A percentile compares a stretch with the other conserved stretches of the same genome.
phyloP scores from a whole-genome alignment of 805 yeast genomes.

The Spencermartinsiella europaea region DNA sequence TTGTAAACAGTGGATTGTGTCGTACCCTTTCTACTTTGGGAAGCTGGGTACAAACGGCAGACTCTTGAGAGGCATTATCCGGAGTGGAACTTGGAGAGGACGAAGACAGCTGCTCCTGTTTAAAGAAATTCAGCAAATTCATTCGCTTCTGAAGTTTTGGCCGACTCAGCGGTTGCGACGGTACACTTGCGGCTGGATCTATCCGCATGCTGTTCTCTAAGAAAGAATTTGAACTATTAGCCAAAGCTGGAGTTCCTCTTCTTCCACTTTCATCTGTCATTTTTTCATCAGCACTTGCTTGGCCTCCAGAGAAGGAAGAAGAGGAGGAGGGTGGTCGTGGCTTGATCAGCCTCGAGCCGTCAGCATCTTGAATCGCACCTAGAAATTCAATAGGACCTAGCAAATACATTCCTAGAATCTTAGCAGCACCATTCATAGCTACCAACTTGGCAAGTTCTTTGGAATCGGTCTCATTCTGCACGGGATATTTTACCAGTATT shows the following conservation, averaged over 20 bases:
- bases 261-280: background rate
- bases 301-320: background rate
- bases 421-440: constrained; percentile 19
- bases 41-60: background rate
- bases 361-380: constrained; percentile 22
- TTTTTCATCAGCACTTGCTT: too few relatives aligned
- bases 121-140: background rate
- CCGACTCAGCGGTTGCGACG: background rate
- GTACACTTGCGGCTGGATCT: too few relatives aligned
- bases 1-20: background rate
- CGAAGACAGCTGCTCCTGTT: background rate
- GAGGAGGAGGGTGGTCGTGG: background rate
- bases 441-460: constrained; percentile 11
- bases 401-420: constrained; percentile 19
- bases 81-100: too few relatives aligned
- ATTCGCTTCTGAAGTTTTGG: background rate
- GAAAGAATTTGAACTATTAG: background rate
- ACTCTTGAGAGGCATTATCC: background rate
- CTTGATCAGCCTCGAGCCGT: constrained; percentile 5
- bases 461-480: constrained; percentile 4
- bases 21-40: background rate
- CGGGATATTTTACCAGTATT: constrained; percentile 18
- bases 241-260: too few relatives aligned
- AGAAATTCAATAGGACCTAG: constrained; percentile 29
- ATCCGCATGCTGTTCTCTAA: background rate